Percentiles rank a stretch among this genome's conserved stretches.
Evolutionary conservation across 2,329 filamentous ascomycete species (phyloP).

Genomic region (Fusarium redolens): DNA sequence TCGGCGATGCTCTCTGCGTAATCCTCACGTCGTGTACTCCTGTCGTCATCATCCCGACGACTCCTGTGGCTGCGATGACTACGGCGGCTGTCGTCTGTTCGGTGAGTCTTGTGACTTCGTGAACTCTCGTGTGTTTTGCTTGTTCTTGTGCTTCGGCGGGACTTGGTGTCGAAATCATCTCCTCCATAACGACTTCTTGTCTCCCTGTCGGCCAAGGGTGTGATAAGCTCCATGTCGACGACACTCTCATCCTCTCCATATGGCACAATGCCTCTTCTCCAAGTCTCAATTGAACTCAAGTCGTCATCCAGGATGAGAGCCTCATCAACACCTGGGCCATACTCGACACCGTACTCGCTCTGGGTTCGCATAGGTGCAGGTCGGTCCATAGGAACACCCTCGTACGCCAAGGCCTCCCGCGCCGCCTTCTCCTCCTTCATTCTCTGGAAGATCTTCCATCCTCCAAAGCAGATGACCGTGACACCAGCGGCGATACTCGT

Average conservation of each 20-base stretch:
- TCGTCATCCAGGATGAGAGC: constrained; percentile 69
- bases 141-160: constrained; percentile 50
- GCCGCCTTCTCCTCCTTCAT: constrained; percentile 64
- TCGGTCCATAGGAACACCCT: constrained; percentile 39
- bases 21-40: constrained; percentile 36
- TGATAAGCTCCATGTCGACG: constrained; percentile 68
- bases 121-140: constrained; percentile 45
- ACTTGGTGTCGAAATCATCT: constrained; percentile 56
- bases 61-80: constrained; percentile 42
- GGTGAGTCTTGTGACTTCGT: constrained; percentile 45
- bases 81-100: constrained; percentile 47
- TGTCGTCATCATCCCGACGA: constrained; percentile 37
- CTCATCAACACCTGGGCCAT: constrained; percentile 60
- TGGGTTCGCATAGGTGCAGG: constrained; percentile 44
- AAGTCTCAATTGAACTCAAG: constrained; percentile 67
- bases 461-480: constrained; percentile 95
- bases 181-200: constrained; percentile 50
- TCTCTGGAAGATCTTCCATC: constrained; percentile 96
- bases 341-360: constrained; percentile 48
- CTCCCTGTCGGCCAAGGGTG: constrained; percentile 63
- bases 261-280: constrained; percentile 67
- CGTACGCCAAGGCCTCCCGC: constrained; percentile 46
- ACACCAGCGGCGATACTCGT: constrained; percentile 89
- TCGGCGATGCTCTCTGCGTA: constrained; percentile 53
- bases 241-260: constrained; percentile 60